Evolutionary conservation across 1,284 basidiomycete species (phyloP), one percentile per base, ranked within the genome.

Genomic region (Trametes versicolor): DNA sequence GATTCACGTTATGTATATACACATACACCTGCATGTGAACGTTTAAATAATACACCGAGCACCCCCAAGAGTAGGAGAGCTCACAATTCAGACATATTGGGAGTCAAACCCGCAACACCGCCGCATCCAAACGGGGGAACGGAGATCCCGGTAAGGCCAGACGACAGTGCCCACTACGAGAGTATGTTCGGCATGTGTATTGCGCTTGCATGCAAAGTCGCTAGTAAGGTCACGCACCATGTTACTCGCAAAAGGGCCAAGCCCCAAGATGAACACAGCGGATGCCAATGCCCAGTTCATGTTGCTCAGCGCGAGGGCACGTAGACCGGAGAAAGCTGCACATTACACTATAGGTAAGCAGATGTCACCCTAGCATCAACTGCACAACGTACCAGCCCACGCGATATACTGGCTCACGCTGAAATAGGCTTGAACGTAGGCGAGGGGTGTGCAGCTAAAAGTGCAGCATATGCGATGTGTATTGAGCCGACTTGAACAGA

Each of bases 311-410:
- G 50, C 50, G 7, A 52, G 25, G 2, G 50, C 34, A 15, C 50
- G 50, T 6, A 52, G 50, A 9, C 27, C 29, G 29, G 50, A 52
- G 50, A 52, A 52, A 6, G 50, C 50, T 52, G 21, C 29, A 29
- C 17, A 32, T 32, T 32, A 8, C 29, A 3, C 34, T 4, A 32
- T 19, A 21, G 43, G 3, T 17, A 21, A n/a, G 8, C 4, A 8
- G 15, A 21, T 45, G 8, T 2, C 17, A 34, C 19, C 6, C 7
- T 2, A 34, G 6, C 7, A 17, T 7, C n/a, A 21, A 32, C 3
- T 32, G 29, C 29, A 32, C 29, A 8, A 32, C 50, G 29, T 52
- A 52, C 50, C 29, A 36, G 50, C 50, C 50, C 50, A 52, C 17
- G 32, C 27, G n/a, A 32, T 25, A 34, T 52, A 52, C 32, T 32